These are phyloP conservation scores for Rhododendron williamsianum DNA, from an alignment of 148 eudicot genomes.

Conservation along the genomic window DNA sequence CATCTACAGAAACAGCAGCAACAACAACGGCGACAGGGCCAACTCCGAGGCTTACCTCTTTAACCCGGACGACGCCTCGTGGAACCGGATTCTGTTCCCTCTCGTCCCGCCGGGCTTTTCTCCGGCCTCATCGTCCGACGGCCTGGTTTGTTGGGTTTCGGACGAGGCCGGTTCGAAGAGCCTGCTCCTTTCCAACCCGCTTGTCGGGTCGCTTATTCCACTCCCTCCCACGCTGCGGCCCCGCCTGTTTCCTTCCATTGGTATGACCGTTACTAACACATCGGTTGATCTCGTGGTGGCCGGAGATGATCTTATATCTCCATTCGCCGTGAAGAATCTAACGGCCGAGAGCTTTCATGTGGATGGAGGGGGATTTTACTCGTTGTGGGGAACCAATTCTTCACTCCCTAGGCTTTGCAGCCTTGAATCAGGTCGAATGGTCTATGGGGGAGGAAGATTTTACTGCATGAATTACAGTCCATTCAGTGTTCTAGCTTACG, in stretches of 20 bases:
- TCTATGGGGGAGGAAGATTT: slow-evolving; percentile 38
- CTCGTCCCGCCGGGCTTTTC: slow-evolving; percentile 61
- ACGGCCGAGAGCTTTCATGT: slow-evolving; percentile 73
- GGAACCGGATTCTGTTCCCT: slow-evolving; percentile 61
- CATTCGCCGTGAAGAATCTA: slow-evolving; percentile 85
- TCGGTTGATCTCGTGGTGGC: slow-evolving; percentile 61
- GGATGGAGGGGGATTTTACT: slow-evolving; percentile 60
- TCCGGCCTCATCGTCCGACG: slow-evolving; percentile 70
- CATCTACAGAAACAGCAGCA: slow-evolving; percentile 26
- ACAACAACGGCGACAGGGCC: not conserved
- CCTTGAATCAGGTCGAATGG: slow-evolving; percentile 74
- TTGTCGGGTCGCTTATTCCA: slow-evolving; percentile 50
- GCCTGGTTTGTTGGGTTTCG: slow-evolving; percentile 65
- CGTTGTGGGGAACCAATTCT: slow-evolving; percentile 65
- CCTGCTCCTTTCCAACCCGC: slow-evolving; percentile 65
- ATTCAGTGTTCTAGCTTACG: slow-evolving; percentile 57
- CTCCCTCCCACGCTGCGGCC: slow-evolving; percentile 59
- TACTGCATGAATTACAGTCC: slow-evolving; percentile 94
- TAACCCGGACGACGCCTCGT: slow-evolving; percentile 59
- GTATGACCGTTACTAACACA: slow-evolving; percentile 39
- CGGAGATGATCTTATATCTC: slow-evolving; percentile 96
- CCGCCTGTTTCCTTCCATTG: slow-evolving; percentile 67
- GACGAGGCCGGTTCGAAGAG: slow-evolving; percentile 69
- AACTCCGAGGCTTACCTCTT: slow-evolving; percentile 48
- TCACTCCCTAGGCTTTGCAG: slow-evolving; percentile 79